A percentile compares a stretch with the other conserved stretches of the same genome.
Evolutionary conservation across 164 flowering plant genomes (phyloP).

Genomic region (Stephania cephalantha): DNA sequence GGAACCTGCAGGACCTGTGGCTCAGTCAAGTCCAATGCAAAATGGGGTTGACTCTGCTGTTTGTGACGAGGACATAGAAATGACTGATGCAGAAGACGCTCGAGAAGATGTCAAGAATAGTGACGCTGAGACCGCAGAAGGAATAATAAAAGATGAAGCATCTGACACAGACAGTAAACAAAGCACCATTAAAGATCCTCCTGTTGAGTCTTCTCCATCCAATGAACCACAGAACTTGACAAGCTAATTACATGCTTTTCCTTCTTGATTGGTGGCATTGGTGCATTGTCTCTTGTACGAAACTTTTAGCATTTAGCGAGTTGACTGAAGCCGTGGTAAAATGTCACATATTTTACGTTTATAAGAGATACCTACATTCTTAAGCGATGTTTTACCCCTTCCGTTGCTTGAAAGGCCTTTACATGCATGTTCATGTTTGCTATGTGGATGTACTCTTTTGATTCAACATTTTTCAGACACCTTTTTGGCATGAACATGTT

Average conservation of each 20-base stretch:
- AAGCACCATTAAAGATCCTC: slow-evolving; percentile 11
- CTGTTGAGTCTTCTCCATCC: slow-evolving; percentile 13
- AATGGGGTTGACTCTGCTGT: slow-evolving; percentile 22
- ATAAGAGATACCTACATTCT: background rate
- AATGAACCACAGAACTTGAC: slow-evolving; percentile 9
- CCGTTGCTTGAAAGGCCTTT: background rate
- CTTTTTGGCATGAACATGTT: no score
- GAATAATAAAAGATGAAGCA: slow-evolving; percentile 2
- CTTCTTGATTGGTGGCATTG: background rate
- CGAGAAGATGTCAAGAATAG: slow-evolving; percentile 12
- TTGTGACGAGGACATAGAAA: slow-evolving; percentile 22
- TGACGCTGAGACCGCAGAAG: slow-evolving; percentile 8
- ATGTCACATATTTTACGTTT: background rate
- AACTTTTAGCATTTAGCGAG: background rate
- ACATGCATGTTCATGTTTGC: background rate
- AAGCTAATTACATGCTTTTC: slow-evolving; percentile 1
- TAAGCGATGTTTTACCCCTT: background rate
- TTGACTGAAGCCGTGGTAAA: background rate
- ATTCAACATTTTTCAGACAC: no score
- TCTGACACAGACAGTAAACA: slow-evolving; percentile 10
- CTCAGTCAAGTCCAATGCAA: slow-evolving; percentile 18
- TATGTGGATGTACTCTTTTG: no score
- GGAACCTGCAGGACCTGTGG: slow-evolving; percentile 19
- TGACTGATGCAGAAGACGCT: slow-evolving; percentile 19
- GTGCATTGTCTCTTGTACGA: background rate